phyloP scores from a whole-genome alignment of 2,329 filamentous ascomycete genomes.

The Phyllosticta citribraziliensis region DNA sequence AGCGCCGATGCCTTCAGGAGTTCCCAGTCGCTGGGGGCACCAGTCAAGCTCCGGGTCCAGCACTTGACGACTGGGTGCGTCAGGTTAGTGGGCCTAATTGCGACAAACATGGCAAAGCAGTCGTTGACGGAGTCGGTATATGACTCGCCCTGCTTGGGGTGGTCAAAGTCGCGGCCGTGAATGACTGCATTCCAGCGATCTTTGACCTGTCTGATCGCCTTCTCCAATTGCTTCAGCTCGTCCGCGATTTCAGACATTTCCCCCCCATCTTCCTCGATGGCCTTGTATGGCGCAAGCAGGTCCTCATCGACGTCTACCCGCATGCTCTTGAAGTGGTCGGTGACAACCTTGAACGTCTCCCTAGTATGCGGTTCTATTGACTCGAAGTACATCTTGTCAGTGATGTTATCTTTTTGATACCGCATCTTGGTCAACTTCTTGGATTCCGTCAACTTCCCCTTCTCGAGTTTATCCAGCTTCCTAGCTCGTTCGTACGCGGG shows the following conservation, averaged over 20 bases:
- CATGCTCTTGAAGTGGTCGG: constrained; percentile 16
- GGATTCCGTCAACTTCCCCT: constrained; percentile 9
- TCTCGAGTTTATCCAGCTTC: constrained; percentile 15
- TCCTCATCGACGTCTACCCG: constrained; percentile 17
- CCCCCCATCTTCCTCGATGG: neutral
- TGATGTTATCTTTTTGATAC: constrained; percentile 38
- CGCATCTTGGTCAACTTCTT: constrained; percentile 13
- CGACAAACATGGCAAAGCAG: constrained; percentile 16
- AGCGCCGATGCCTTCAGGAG: constrained; percentile 37
- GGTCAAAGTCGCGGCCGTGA: neutral
- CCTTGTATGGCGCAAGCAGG: constrained; percentile 13
- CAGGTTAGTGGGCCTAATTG: constrained; percentile 14
- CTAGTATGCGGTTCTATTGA: constrained; percentile 37
- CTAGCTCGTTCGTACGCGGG: constrained; percentile 27
- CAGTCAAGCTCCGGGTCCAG: constrained; percentile 1
- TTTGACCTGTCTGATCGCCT: neutral
- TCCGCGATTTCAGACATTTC: constrained; percentile 13
- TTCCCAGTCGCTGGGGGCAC: constrained; percentile 29
- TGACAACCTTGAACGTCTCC: constrained; percentile 20
- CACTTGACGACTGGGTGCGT: constrained; percentile 9
- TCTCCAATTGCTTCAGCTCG: neutral
- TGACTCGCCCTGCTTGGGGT: constrained; percentile 3
- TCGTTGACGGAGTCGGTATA: constrained; percentile 14
- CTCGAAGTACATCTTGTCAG: constrained; percentile 53
- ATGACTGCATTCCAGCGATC: neutral